A percentile compares a stretch with the other conserved stretches of the same genome.
phyloP scores from a whole-genome alignment of 2,329 filamentous ascomycete genomes.

The Calonectria hawksworthii region DNA sequence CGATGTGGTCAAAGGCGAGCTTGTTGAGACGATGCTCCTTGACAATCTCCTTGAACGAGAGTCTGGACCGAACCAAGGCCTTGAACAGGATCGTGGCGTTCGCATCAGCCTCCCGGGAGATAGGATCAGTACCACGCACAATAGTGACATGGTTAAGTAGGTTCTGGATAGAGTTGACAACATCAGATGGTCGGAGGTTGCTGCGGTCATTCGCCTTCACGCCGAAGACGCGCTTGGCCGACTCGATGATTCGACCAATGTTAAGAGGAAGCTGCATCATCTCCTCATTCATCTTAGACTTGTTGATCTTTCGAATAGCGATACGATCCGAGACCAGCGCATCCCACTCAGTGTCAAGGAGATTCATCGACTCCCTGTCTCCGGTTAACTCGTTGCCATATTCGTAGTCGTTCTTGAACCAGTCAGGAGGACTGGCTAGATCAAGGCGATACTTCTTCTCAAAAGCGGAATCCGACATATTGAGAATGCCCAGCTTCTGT shows the following conservation, averaged over 20 bases:
- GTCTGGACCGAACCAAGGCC: conserved; percentile 86
- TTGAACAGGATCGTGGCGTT: conserved; percentile 95
- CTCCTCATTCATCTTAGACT: conserved; percentile 80
- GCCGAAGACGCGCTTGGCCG: conserved; percentile 90
- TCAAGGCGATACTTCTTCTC: conserved; percentile 88
- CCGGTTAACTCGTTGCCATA: conserved; percentile 89
- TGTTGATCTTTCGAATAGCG: conserved; percentile 78
- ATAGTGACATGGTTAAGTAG: conserved; percentile 84
- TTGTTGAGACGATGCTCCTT: conserved; percentile 89
- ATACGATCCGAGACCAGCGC: conserved; percentile 80
- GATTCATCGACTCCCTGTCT: conserved; percentile 87
- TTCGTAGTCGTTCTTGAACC: conserved; percentile 74
- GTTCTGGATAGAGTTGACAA: conserved; percentile 82
- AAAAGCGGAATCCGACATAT: conserved; percentile 82
- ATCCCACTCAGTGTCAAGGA: conserved; percentile 92
- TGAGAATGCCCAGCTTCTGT: conserved; percentile 89
- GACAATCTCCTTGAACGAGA: conserved; percentile 94
- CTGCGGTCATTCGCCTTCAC: conserved; percentile 89
- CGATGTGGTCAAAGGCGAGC: conserved; percentile 90
- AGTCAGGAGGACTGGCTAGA: conserved; percentile 70
- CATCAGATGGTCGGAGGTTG: conserved; percentile 89
- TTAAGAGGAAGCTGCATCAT: conserved; percentile 94
- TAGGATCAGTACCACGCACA: conserved; percentile 85
- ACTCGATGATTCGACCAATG: conserved; percentile 89
- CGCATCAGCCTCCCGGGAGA: conserved; percentile 88